Base-by-base conservation (phyloP, 129 eudicot species). In the Tanacetum coccineum region DNA sequence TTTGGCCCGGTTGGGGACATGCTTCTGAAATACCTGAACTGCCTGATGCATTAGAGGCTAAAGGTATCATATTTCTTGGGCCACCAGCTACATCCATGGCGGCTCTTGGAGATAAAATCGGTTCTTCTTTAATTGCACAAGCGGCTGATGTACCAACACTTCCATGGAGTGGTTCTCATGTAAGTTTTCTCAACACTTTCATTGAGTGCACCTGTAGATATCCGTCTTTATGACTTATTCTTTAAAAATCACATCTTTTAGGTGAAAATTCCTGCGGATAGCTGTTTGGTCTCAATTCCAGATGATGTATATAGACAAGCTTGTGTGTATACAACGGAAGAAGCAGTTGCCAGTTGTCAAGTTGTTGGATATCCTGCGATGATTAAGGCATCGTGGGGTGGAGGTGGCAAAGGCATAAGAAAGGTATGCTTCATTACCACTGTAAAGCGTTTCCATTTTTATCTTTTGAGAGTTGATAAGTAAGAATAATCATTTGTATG, bases 1-100 rank as follows among this genome's bases (percentile, higher is more conserved):
- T 94, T 67, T 94, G 99, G 99, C 99, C 99, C 76, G 99, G 99
- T 58, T 94, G 99, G 99, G 99, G 99, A 53, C 99, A 94, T 81
- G 99, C 99, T 57, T 94, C 97, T 10, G 97, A 89, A 79, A 94
- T 82, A 46, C 99, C 99, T n/a, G 99, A 94, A 79, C 81, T 94
- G 25, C 97, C 97, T 4, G 97, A 86, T 82, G 92, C 99, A 19
- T 80, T 94, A 66, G 71, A 62, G 58, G 96, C 93, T 18, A 94
- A 94, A 77, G 96, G 95, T 12, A 87, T 94, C 17, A 62, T 94
- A 72, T 94, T 94, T 87, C 88, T 94, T 3, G 99, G 99, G 59
- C 95, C 99, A n/a, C 95, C 99, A 19, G 89, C 93, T 50, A 39
- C 73, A 52, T 89, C 99, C 22, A 94, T 94, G 97, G 93, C 93